Conservation (phyloP, 2,329 filamentous ascomycete species). For the Colletotrichum sp. region DNA sequence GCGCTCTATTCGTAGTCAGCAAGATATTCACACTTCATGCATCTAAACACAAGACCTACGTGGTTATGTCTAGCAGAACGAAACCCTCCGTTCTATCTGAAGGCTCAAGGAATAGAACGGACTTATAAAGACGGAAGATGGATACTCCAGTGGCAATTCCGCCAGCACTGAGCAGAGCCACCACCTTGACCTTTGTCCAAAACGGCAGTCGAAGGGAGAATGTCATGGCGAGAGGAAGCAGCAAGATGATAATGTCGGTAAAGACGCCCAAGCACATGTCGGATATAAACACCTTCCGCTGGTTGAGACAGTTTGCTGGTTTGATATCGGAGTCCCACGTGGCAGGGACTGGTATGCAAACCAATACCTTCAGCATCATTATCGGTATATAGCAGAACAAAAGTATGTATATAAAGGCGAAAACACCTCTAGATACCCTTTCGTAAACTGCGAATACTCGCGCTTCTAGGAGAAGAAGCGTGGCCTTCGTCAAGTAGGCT, state of each 20-base stretch:
- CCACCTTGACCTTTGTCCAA: conserved; percentile 34
- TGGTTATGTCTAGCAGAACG: background rate
- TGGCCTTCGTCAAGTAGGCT: conserved; percentile 32
- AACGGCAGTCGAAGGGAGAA: conserved; percentile 29
- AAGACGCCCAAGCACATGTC: conserved; percentile 34
- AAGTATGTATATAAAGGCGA: conserved; percentile 28
- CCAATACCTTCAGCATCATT: conserved; percentile 26
- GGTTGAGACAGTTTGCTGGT: conserved; percentile 24
- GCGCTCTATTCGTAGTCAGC: background rate
- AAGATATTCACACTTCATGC: background rate
- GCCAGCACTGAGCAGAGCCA: conserved; percentile 31
- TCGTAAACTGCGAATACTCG: conserved; percentile 31
- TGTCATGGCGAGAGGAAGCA: conserved; percentile 34
- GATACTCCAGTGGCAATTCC: conserved; percentile 30
- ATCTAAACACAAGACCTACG: background rate
- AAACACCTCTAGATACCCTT: conserved; percentile 26
- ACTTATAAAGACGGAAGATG: conserved; percentile 25
- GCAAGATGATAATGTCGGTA: conserved; percentile 35
- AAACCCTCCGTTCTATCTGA: background rate
- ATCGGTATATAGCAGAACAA: conserved; percentile 29
- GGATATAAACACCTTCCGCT: conserved; percentile 33
- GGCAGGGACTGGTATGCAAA: conserved; percentile 25
- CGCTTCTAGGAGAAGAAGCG: conserved; percentile 33
- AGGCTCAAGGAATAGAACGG: background rate
- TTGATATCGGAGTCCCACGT: conserved; percentile 26